These are phyloP conservation scores for Sporothrix curviconia DNA, from an alignment of 2,329 filamentous ascomycete genomes.

Conservation along the genomic window DNA sequence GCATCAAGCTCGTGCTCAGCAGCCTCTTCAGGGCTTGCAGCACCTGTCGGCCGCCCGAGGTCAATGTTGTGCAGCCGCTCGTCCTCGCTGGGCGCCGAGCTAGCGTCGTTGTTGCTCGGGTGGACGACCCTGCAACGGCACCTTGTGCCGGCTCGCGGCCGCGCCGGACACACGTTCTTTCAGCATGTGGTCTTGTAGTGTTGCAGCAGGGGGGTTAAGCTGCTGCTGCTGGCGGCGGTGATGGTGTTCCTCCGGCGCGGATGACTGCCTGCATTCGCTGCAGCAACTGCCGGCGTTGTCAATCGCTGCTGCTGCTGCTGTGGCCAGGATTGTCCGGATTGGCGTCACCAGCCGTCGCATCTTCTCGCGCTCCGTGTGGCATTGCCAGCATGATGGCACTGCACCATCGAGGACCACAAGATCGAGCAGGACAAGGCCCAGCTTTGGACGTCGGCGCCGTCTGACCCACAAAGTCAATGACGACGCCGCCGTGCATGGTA, in stretches of 20 bases:
- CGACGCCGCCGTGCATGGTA: conserved; percentile 61
- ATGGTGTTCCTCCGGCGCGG: neutral
- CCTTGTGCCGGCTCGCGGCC: conserved; percentile 26
- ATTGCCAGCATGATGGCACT: conserved; percentile 60
- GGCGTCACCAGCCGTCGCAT: conserved; percentile 41
- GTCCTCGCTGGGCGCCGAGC: conserved; percentile 20
- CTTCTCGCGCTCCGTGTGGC: conserved; percentile 53
- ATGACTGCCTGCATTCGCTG: neutral
- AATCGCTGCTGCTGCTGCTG: conserved; percentile 20
- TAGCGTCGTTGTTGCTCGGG: neutral
- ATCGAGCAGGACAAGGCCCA: too few relatives aligned
- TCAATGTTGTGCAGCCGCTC: conserved; percentile 8
- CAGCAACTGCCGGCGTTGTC: neutral
- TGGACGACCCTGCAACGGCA: conserved; percentile 35
- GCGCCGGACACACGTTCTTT: conserved; percentile 5
- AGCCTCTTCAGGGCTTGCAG: conserved; percentile 23
- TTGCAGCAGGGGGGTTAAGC: conserved; percentile 24
- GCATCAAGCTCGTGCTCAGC: conserved; percentile 40
- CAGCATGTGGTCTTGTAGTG: conserved; percentile 20
- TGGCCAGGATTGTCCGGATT: conserved; percentile 13
- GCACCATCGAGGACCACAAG: conserved; percentile 53
- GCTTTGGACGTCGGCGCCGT: conserved; percentile 53
- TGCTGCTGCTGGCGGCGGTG: conserved; percentile 25
- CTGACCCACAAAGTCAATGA: conserved; percentile 64
- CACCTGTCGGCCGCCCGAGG: conserved; percentile 1